A percentile compares a stretch with the other conserved stretches of the same genome.
phyloP scores from a whole-genome alignment of 176 grass and related monocot genomes.

The Saccharum officinarum region DNA sequence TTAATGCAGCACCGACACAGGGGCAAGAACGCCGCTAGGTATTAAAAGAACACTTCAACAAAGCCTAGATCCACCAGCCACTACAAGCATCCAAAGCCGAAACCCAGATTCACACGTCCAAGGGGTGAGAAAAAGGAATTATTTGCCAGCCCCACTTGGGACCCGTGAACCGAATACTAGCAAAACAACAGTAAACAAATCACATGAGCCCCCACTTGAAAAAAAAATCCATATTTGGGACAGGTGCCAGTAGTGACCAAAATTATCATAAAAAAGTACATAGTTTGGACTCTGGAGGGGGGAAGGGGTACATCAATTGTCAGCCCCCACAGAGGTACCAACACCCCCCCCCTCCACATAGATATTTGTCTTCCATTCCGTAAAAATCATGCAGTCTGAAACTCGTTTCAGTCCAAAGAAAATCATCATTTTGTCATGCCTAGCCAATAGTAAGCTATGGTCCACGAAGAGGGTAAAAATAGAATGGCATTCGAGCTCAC shows the following conservation, averaged over 20 bases:
- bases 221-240: constrained; percentile 20
- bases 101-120: constrained; percentile 15
- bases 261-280: constrained; percentile 28
- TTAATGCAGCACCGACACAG: constrained; percentile 29
- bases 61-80: constrained; percentile 1
- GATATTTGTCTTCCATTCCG: constrained; percentile 7
- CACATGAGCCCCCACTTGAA: constrained; percentile 24
- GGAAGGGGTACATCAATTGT: not conserved
- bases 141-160: constrained; percentile 34
- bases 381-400: not conserved
- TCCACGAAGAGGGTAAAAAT: not conserved
- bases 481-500: not conserved
- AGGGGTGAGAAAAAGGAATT: not conserved
- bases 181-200: not conserved
- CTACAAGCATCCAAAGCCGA: constrained; percentile 1
- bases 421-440: not conserved
- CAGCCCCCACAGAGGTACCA: constrained; percentile 26
- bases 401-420: not conserved
- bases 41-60: constrained; percentile 36
- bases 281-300: not conserved
- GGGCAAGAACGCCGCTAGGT: constrained; percentile 12
- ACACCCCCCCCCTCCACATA: not conserved
- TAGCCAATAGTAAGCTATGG: not conserved
- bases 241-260: constrained; percentile 1
- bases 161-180: constrained; percentile 31